These are phyloP conservation scores for Penicillium sp. DNA, from an alignment of 2,329 filamentous ascomycete genomes.

Conservation along the genomic window DNA sequence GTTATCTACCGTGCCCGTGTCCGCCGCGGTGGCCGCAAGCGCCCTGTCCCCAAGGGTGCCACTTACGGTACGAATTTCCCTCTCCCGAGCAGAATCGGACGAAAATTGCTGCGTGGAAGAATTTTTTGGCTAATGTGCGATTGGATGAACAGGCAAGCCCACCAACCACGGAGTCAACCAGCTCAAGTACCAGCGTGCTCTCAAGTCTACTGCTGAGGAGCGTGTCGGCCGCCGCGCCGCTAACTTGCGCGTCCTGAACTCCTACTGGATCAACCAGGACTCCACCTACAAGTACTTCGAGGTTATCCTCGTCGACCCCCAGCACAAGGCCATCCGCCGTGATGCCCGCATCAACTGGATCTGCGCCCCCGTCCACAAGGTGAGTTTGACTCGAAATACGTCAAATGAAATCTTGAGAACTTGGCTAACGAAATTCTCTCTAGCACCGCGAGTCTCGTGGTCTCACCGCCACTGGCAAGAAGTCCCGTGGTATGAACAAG, in stretches of 20 bases:
- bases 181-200: slow-evolving; percentile 99
- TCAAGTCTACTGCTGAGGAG: slow-evolving; percentile 97
- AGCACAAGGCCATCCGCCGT: slow-evolving; percentile 99
- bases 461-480: slow-evolving; percentile 98
- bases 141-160: slow-evolving; percentile 76
- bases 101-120: slow-evolving; percentile 6
- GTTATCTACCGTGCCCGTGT: slow-evolving; percentile 99
- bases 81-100: not conserved
- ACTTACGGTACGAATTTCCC: slow-evolving; percentile 76
- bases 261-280: slow-evolving; percentile 99
- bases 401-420: too few relatives aligned
- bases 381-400: slow-evolving; percentile 28
- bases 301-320: slow-evolving; percentile 98
- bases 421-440: slow-evolving; percentile 24
- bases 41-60: slow-evolving; percentile 93
- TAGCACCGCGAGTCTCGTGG: slow-evolving; percentile 96
- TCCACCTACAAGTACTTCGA: slow-evolving; percentile 99
- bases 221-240: slow-evolving; percentile 98
- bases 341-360: slow-evolving; percentile 99
- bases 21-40: slow-evolving; percentile 98
- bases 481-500: slow-evolving; percentile 98
- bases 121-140: slow-evolving; percentile 27
- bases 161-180: slow-evolving; percentile 99
- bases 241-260: slow-evolving; percentile 99
- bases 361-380: slow-evolving; percentile 98